Percentiles rank a stretch among this genome's conserved stretches.
Conservation (phyloP, 2,329 filamentous ascomycete species). For the Pyrenophora graminea region DNA sequence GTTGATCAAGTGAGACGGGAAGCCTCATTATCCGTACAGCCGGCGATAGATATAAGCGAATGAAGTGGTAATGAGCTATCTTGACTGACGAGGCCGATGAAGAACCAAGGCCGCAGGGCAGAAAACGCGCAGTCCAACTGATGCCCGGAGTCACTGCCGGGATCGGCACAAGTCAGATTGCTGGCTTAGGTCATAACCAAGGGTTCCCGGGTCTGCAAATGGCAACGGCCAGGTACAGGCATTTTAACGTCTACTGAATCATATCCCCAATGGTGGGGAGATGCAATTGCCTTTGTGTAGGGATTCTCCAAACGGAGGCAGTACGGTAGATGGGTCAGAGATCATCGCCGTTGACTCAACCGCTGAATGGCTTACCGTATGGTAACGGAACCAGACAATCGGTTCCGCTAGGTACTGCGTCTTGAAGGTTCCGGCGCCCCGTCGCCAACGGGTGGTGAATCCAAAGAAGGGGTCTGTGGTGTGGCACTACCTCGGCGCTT, state of each 20-base stretch:
- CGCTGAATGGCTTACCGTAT: background rate
- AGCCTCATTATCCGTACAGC: no score
- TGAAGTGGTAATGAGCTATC: no score
- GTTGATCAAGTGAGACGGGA: no score
- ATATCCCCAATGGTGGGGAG: no score
- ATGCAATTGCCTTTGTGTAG: no score
- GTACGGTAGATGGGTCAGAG: no score
- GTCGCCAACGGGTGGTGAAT: conserved; percentile 8
- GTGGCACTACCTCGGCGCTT: background rate
- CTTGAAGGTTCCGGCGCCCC: conserved; percentile 3
- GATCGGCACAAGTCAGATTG: background rate
- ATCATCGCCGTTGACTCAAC: background rate
- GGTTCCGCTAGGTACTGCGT: background rate
- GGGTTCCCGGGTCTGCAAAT: background rate
- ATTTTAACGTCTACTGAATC: no score
- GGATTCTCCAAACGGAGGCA: no score
- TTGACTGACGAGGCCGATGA: no score
- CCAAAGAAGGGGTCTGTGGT: background rate
- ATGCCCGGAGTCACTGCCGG: conserved; percentile 1
- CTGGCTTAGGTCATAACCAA: background rate
- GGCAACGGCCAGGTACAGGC: no score
- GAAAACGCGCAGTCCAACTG: background rate
- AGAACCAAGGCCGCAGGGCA: background rate
- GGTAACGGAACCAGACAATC: background rate
- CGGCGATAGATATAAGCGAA: no score